phyloP scores from a whole-genome alignment of 768 basidiomycete genomes.

The Pulveroboletus ravenelii region DNA sequence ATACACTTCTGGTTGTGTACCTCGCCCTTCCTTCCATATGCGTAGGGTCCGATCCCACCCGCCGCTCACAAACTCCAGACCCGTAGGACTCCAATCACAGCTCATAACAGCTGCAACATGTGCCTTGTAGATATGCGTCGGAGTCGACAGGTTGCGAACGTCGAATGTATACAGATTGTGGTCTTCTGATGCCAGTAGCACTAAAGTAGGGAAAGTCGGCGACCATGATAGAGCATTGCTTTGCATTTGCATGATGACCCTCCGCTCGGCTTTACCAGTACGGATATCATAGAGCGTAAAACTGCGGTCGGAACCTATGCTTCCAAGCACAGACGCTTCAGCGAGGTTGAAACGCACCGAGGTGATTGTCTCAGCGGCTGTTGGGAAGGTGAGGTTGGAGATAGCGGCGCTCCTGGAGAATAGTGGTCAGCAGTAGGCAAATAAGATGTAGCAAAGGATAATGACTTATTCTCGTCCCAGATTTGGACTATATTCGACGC shows the following conservation, averaged over 20 bases:
- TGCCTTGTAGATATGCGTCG: conserved; percentile 93
- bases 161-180: conserved; percentile 99
- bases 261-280: conserved; percentile 91
- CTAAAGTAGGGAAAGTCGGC: conserved; percentile 86
- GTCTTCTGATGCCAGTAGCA: conserved; percentile 96
- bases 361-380: conserved; percentile 83
- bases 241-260: conserved; percentile 92
- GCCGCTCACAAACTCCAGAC: conserved; percentile 91
- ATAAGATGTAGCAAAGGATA: not conserved
- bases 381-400: conserved; percentile 83
- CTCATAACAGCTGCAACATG: conserved; percentile 96
- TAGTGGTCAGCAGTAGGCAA: conserved; percentile 5
- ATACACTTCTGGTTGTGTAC: conserved; percentile 82
- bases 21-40: conserved; percentile 86
- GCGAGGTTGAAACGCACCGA: conserved; percentile 89
- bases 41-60: conserved; percentile 94
- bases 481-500: conserved; percentile 91
- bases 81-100: conserved; percentile 97
- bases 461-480: conserved; percentile 94
- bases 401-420: conserved; percentile 68
- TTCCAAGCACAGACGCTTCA: conserved; percentile 92
- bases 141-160: conserved; percentile 73
- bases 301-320: conserved; percentile 90
- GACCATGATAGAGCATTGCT: conserved; percentile 93
- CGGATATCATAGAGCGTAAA: conserved; percentile 96